Percentiles rank a stretch among this genome's conserved stretches.
These are phyloP conservation scores for Eimeria praecox DNA, from an alignment of 169 alveolate genomes.

Conservation along the genomic window DNA sequence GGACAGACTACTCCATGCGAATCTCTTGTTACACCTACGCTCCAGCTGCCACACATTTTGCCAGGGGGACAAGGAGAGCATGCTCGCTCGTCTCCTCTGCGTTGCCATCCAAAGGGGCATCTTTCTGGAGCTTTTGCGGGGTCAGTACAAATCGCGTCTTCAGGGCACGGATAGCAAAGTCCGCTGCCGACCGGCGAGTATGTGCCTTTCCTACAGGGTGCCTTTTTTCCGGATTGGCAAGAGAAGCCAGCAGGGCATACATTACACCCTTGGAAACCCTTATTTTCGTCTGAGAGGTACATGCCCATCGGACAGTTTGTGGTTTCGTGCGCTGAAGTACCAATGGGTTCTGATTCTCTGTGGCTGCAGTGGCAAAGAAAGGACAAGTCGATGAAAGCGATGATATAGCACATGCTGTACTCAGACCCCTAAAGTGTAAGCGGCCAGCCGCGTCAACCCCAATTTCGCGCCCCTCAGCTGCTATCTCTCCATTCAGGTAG, in stretches of 20 bases:
- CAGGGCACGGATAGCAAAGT: slow-evolving; percentile 42
- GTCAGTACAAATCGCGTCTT: slow-evolving; percentile 54
- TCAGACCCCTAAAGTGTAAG: not conserved
- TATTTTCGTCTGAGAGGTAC: slow-evolving; percentile 7
- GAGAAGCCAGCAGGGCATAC: slow-evolving; percentile 68
- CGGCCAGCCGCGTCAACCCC: not conserved
- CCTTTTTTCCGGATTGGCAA: slow-evolving; percentile 23
- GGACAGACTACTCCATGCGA: slow-evolving; percentile 25
- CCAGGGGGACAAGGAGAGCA: slow-evolving; percentile 70
- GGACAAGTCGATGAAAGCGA: not conserved
- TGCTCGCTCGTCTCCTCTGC: slow-evolving; percentile 46
- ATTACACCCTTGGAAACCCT: slow-evolving; percentile 6
- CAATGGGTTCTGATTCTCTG: not conserved
- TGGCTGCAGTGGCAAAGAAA: slow-evolving; percentile 1
- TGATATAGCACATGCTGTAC: not conserved
- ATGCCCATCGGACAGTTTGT: slow-evolving; percentile 41
- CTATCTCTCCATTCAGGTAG: not conserved
- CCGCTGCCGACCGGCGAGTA: slow-evolving; percentile 66
- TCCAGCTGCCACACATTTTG: slow-evolving; percentile 48
- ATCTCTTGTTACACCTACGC: slow-evolving; percentile 16
- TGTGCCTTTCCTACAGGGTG: slow-evolving; percentile 30
- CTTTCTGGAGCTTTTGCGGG: slow-evolving; percentile 44
- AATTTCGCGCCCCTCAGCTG: not conserved
- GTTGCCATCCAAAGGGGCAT: slow-evolving; percentile 75
- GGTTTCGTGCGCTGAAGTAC: not conserved